These are phyloP conservation scores for Aspergillus bertholletiae DNA, from an alignment of 495 filamentous ascomycete genomes.

Conservation along the genomic window DNA sequence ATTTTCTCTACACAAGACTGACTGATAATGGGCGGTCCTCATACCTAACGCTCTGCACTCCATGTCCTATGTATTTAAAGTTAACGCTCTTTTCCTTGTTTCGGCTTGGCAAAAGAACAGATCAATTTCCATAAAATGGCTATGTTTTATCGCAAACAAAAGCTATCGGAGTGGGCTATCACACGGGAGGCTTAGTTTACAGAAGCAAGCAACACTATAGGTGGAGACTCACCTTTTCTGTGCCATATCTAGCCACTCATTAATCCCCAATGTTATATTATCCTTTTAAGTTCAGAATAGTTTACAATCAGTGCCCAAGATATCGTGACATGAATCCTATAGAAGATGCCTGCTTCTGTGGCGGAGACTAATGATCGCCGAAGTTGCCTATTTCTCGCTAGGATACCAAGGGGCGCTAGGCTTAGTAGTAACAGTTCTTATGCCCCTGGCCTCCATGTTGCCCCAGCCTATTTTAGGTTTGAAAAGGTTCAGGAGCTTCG, in stretches of 20 bases:
- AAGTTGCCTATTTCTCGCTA: neutral
- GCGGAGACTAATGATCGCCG: neutral
- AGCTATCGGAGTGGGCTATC: conserved; percentile 16
- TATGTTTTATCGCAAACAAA: conserved; percentile 18
- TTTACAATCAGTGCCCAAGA: neutral
- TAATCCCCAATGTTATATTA: conserved; percentile 4
- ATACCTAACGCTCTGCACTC: neutral
- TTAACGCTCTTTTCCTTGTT: neutral
- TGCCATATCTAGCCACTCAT: conserved; percentile 8
- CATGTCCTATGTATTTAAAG: neutral
- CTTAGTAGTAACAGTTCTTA: no score
- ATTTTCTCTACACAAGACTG: neutral
- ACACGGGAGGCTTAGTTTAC: conserved; percentile 22
- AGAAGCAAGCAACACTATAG: conserved; percentile 7
- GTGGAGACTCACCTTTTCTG: conserved; percentile 8
- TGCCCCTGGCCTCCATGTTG: no score
- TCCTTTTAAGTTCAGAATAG: conserved; percentile 2
- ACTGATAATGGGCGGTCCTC: neutral
- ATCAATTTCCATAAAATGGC: conserved; percentile 21
- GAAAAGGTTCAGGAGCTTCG: conserved; percentile 6
- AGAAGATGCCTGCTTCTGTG: neutral
- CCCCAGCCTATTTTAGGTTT: neutral
- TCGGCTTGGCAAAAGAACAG: conserved; percentile 3
- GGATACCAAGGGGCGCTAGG: neutral
- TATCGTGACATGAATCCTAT: neutral